Base-by-base conservation (phyloP, 768 basidiomycete genomes). In the Fistulinella prunicolor region DNA sequence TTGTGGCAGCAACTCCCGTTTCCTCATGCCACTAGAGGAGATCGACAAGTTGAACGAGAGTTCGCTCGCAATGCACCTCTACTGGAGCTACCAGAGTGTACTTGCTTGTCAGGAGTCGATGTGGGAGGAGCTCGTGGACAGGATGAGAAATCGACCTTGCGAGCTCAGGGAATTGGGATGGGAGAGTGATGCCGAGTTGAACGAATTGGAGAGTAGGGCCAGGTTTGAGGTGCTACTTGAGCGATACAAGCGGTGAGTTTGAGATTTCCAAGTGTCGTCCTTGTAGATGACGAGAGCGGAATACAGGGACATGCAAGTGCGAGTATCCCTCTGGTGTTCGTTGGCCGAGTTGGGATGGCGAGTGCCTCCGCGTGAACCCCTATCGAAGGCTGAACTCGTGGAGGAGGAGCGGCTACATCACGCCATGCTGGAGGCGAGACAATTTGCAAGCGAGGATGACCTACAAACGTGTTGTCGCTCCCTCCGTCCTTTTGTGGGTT, bases 121-220 rank as follows among this genome's bases (percentile, higher is more conserved):
- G 83, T 87, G 85, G 84, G 85, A 86, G 51, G 83, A 85, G 46
- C 71, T 87, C 41, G 76, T 77, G 54, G 78, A 82, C 51, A 75
- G 79, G 51, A 73, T 83, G 63, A 71, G 80, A 42, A 83, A 84
- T 55, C 70, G 75, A 45, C 75, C 72, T 38, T 70, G 73, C 6
- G 76, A 80, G 49, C 65, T 86, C 22, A 62, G 68, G 46, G 75
- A 73, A 14, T 74, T 80, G 58, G 85, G 85, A n/a, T 87, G 85
- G 85, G 82, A 85, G 26, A 81, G 77, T 52, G 82, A 84, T 49
- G 76, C 79, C 43, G 81, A 85, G 54, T 64, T 83, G 38, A 78
- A 74, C 55, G 78, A 80, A 51, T 59, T 80, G 41, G 74, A 82
- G 49, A 77, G 66, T 50, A 71, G 83, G 48, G 74, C 74, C 42